Percentiles rank a stretch among this genome's conserved stretches.
Conservation (phyloP, 2,329 filamentous ascomycete species). For the Talaromyces albobiverticillius region DNA sequence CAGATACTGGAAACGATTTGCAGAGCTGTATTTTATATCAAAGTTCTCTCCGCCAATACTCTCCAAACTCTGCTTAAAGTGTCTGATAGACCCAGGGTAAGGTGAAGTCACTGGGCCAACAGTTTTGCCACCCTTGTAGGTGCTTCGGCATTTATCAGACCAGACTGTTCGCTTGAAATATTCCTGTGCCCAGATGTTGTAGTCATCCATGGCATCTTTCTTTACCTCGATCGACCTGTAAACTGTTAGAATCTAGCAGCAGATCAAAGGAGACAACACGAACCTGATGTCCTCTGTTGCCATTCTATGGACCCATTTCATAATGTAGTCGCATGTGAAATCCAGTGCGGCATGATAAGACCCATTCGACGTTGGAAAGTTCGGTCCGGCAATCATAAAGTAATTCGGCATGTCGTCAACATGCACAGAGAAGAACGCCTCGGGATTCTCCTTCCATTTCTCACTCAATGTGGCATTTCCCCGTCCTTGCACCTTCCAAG, state of each 20-base stretch:
- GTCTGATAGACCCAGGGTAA: slow-evolving; percentile 22
- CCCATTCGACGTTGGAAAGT: slow-evolving; percentile 40
- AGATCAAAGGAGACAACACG: too few species aligned
- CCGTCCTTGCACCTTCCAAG: slow-evolving; percentile 42
- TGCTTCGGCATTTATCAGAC: neutral
- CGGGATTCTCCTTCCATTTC: slow-evolving; percentile 39
- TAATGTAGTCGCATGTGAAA: neutral
- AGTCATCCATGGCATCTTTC: neutral
- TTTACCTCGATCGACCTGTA: neutral
- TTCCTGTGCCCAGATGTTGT: neutral
- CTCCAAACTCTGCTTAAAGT: slow-evolving; percentile 14
- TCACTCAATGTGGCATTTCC: slow-evolving; percentile 41
- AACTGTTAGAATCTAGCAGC: too few species aligned
- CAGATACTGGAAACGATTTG: slow-evolving; percentile 17
- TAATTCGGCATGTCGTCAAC: slow-evolving; percentile 49
- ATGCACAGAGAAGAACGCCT: slow-evolving; percentile 45
- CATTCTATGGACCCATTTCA: neutral
- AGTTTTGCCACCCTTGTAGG: slow-evolving; percentile 16
- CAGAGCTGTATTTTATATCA: slow-evolving; percentile 17
- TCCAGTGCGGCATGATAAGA: neutral
- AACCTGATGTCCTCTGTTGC: neutral
- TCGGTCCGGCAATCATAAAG: slow-evolving; percentile 29
- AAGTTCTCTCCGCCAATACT: slow-evolving; percentile 15
- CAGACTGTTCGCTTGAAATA: neutral
- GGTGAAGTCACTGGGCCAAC: slow-evolving; percentile 17